Evolutionary conservation across 345 rosid species (phyloP).

Genomic region (Eucalyptus curtisii): DNA sequence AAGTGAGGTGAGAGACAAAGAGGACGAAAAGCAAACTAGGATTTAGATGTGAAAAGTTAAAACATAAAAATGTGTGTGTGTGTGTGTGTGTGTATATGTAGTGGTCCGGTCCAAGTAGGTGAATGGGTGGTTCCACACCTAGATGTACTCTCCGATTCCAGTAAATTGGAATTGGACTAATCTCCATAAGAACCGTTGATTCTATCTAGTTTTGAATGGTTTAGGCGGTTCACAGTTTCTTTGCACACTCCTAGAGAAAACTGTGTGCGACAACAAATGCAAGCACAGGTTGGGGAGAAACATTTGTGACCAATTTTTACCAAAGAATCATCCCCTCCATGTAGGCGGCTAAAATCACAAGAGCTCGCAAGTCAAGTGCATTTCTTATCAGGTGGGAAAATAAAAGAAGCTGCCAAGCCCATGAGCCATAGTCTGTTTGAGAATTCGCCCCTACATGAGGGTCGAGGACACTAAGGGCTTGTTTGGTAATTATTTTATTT

Average conservation of each 20-base stretch:
- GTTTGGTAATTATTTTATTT: rapidly evolving
- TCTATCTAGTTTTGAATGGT: rapidly evolving
- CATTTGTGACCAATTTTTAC: not conserved
- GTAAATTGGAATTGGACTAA: rapidly evolving
- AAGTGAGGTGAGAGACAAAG: rapidly evolving
- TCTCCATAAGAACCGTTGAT: rapidly evolving
- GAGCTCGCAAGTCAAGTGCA: not conserved
- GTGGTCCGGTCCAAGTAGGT: rapidly evolving
- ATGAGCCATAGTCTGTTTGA: not conserved
- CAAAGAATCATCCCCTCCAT: not conserved
- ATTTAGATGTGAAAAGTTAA: no score
- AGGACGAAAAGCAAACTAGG: rapidly evolving
- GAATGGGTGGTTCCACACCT: rapidly evolving
- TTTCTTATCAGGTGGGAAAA: not conserved
- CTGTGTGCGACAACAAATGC: not conserved
- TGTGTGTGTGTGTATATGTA: rapidly evolving
- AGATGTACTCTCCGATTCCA: rapidly evolving
- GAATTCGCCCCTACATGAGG: not conserved
- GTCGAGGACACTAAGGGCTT: rapidly evolving
- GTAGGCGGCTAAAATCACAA: rapidly evolving
- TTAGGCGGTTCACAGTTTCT: rapidly evolving
- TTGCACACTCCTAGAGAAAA: not conserved
- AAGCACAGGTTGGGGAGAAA: not conserved
- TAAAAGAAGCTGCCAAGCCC: rapidly evolving
- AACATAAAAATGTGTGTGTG: no score